Conservation (phyloP, 192 early-diverging fungal species). For the Allomyces macrogynus region DNA sequence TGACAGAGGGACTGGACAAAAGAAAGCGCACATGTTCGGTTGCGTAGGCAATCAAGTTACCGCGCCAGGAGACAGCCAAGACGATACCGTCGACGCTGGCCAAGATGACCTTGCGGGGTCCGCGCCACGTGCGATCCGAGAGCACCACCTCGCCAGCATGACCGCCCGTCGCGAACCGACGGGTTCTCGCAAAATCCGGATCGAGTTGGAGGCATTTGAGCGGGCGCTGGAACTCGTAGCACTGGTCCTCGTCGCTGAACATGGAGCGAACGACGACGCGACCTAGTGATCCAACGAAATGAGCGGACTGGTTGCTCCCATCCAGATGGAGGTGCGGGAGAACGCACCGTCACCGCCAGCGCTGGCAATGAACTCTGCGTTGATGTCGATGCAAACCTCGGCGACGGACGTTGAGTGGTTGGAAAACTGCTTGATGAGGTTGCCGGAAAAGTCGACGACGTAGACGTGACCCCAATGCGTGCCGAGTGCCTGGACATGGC, state of each 20-base stretch:
- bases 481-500: constrained; percentile 4
- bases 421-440: constrained; percentile 23
- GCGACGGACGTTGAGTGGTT: constrained; percentile 8
- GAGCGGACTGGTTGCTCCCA: not conserved
- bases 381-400: not conserved
- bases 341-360: not conserved
- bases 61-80: not conserved
- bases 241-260: too few species aligned
- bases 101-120: not conserved
- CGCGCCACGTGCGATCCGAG: not conserved
- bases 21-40: not conserved
- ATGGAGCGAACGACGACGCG: too few species aligned
- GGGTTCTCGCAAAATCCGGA: not conserved
- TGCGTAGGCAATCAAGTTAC: not conserved
- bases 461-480: constrained; percentile 28
- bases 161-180: not conserved
- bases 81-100: not conserved
- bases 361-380: not conserved
- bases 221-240: not conserved
- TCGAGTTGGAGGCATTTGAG: not conserved
- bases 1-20: too few species aligned
- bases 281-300: not conserved
- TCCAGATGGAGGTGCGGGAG: not conserved
- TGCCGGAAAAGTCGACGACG: constrained; percentile 29
- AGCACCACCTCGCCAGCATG: not conserved